These are phyloP conservation scores for Rhodotorula glutinis DNA, from an alignment of 1,284 basidiomycete genomes.

Conservation along the genomic window DNA sequence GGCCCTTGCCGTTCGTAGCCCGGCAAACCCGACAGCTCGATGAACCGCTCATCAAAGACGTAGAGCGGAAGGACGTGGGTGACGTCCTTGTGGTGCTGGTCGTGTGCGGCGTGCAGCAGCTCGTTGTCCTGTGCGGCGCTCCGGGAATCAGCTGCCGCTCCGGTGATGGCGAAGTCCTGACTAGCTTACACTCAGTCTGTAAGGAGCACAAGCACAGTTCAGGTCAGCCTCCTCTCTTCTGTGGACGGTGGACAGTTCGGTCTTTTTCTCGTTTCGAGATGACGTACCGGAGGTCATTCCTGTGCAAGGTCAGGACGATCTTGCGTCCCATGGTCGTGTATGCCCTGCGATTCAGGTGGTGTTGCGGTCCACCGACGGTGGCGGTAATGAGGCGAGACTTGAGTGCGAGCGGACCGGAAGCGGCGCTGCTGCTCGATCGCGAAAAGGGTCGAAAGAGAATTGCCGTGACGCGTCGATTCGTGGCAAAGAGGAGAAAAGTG, in stretches of 20 bases:
- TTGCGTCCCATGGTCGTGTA: constrained; percentile 21
- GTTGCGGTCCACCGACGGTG: no score
- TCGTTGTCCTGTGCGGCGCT: constrained; percentile 56
- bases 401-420: no score
- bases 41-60: constrained; percentile 56
- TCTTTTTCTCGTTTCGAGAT: neutral
- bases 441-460: no score
- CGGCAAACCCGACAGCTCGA: constrained; percentile 55
- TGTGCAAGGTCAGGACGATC: constrained; percentile 45
- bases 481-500: no score
- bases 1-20: constrained; percentile 47
- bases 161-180: no score
- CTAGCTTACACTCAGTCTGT: constrained; percentile 5
- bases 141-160: no score
- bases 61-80: constrained; percentile 57
- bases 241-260: no score
- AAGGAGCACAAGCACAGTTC: no score
- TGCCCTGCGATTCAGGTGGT: neutral
- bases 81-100: constrained; percentile 40
- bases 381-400: neutral
- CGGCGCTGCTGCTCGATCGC: no score
- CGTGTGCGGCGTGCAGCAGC: constrained; percentile 51
- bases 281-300: constrained; percentile 49
- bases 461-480: no score
- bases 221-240: no score